A percentile compares a stretch with the other conserved stretches of the same genome.
Conservation (phyloP, 257 asterid genomes). For the Cordia subcordata region DNA sequence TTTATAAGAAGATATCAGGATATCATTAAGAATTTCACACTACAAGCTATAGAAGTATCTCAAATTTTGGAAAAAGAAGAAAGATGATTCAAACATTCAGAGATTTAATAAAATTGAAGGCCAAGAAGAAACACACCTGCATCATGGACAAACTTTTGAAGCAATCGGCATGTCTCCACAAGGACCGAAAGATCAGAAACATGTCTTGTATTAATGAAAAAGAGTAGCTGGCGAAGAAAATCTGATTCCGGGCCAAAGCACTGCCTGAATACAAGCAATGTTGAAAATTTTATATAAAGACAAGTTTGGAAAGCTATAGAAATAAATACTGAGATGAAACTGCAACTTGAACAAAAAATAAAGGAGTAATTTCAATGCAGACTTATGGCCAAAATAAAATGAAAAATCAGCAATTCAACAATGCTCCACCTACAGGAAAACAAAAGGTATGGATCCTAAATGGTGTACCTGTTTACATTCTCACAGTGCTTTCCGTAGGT, state of each 20-base stretch:
- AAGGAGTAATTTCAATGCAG: neutral
- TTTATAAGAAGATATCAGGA: no score
- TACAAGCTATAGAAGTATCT: no score
- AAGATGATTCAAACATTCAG: neutral
- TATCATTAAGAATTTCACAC: no score
- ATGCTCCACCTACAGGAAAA: constrained; percentile 9
- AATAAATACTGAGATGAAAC: neutral
- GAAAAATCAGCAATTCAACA: neutral
- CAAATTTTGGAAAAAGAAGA: no score
- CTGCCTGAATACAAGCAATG: constrained; percentile 44
- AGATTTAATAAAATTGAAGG: constrained; percentile 8
- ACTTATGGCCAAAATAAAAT: neutral
- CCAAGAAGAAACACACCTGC: constrained; percentile 43
- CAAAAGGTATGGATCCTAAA: constrained; percentile 13
- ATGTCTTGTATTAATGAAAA: constrained; percentile 79
- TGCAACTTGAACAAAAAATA: neutral
- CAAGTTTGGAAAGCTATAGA: neutral
- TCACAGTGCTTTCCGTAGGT: constrained; percentile 64
- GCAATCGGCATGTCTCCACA: constrained; percentile 71
- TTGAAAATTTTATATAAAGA: no score
- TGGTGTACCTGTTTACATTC: constrained; percentile 62
- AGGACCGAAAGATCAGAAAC: constrained; percentile 71
- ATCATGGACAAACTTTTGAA: constrained; percentile 56
- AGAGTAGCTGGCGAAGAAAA: constrained; percentile 70
- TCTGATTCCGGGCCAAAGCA: constrained; percentile 81